Conservation (phyloP, 495 filamentous ascomycete genomes). For the Glonium stellatum region DNA sequence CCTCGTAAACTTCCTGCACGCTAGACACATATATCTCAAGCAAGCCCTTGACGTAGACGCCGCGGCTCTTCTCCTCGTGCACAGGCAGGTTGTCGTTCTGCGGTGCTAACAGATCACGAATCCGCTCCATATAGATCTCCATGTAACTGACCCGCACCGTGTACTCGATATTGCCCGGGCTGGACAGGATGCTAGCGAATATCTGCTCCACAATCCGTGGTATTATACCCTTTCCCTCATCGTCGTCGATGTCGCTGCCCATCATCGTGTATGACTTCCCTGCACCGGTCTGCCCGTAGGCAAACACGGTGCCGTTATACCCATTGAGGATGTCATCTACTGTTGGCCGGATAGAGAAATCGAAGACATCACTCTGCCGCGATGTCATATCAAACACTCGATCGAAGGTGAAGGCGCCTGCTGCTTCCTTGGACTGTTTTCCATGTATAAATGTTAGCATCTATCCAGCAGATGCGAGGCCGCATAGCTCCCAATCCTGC, state of each 20-base stretch:
- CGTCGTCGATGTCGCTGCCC: conserved; percentile 93
- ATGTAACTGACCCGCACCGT: conserved; percentile 97
- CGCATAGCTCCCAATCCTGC: not conserved
- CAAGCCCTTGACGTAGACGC: conserved; percentile 95
- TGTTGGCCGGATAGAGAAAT: conserved; percentile 91
- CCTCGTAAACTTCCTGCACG: conserved; percentile 92
- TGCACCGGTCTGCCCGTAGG: conserved; percentile 96
- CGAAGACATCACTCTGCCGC: conserved; percentile 83
- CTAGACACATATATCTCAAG: conserved; percentile 93
- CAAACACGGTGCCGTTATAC: conserved; percentile 98
- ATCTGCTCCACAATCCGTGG: conserved; percentile 97
- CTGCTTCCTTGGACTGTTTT: conserved; percentile 69
- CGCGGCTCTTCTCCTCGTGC: conserved; percentile 92
- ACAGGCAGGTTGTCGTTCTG: conserved; percentile 94
- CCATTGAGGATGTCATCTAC: conserved; percentile 98
- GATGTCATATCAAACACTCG: conserved; percentile 92
- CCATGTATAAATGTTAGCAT: not conserved
- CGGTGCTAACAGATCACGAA: conserved; percentile 84
- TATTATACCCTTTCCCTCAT: conserved; percentile 82
- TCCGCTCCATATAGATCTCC: conserved; percentile 99
- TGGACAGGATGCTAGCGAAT: conserved; percentile 85
- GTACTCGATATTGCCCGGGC: conserved; percentile 92
- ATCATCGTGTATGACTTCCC: conserved; percentile 99
- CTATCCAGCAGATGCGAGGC: not conserved
- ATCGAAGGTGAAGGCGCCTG: conserved; percentile 90